phyloP scores from a whole-genome alignment of 1,139 yeast genomes.

The Komagataea norvegica region DNA sequence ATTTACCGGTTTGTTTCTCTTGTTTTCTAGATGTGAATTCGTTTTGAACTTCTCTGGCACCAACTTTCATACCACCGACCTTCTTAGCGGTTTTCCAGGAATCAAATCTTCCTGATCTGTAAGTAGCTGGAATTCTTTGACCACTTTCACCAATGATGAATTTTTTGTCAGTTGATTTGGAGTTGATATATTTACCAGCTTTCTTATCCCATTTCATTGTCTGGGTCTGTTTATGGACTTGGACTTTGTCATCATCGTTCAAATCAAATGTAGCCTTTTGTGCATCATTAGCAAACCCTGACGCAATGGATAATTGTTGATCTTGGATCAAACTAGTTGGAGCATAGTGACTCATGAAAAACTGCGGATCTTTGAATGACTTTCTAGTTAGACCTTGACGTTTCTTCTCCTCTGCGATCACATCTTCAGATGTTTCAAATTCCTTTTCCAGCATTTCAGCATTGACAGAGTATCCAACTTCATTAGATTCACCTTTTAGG shows the following conservation, averaged over 20 bases:
- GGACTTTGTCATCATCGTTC: slow-evolving; percentile 69
- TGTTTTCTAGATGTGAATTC: slow-evolving; percentile 18
- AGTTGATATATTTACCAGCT: slow-evolving; percentile 84
- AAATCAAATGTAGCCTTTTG: slow-evolving; percentile 81
- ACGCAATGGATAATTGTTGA: slow-evolving; percentile 57
- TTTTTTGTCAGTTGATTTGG: slow-evolving; percentile 75
- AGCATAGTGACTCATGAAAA: slow-evolving; percentile 86
- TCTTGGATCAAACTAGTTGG: slow-evolving; percentile 79
- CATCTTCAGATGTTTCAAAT: slow-evolving; percentile 61
- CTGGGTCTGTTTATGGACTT: slow-evolving; percentile 59
- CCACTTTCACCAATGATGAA: slow-evolving; percentile 95
- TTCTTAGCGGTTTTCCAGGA: slow-evolving; percentile 81
- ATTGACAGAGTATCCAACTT: slow-evolving; percentile 51
- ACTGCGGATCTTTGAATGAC: slow-evolving; percentile 72
- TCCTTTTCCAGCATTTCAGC: slow-evolving; percentile 49
- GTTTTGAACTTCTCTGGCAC: slow-evolving; percentile 44
- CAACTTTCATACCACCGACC: slow-evolving; percentile 48
- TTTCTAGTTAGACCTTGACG: slow-evolving; percentile 30
- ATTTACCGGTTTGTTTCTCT: slow-evolving; percentile 35
- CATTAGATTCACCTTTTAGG: slow-evolving; percentile 46
- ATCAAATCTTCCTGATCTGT: slow-evolving; percentile 85
- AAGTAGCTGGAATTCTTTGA: slow-evolving; percentile 86
- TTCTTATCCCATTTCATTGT: slow-evolving; percentile 91
- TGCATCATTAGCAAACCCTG: slow-evolving; percentile 83
- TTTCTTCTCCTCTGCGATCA: slow-evolving; percentile 30